Evolutionary conservation across 768 basidiomycete species (phyloP), one percentile per base, ranked within the genome.

Genomic region (Termitomyces sp.): DNA sequence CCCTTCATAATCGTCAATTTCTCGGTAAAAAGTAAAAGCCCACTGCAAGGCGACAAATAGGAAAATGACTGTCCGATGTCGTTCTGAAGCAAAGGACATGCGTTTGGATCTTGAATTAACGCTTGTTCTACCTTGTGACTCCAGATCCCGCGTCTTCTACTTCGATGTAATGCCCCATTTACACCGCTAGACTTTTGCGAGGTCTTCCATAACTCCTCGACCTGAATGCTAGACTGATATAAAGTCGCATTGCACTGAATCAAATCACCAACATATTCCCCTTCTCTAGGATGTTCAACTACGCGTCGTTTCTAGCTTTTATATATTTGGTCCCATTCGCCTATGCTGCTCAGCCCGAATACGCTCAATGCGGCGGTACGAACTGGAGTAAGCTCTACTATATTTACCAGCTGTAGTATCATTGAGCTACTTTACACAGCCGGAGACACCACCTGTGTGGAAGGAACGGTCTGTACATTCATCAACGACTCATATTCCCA

Each of bases 321-420:
- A 63, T 78, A 42, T 69, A 75, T 49, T 62, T 82, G 54, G 67
- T 78, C 22, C 79, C 80, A 52, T 70, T 80, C 60, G 77, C 75
- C 32, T 58, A 67, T 56, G 83, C 80, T 54, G 74, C 75, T 51
- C 63, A 70, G 30, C 70, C 77, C 16, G 53, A 77, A 40, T 84
- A 68, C 48, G 79, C 74, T 9, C 84, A 84, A 63, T 85, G 83
- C 63, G 81, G 82, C 66, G 82, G 81, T 42, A 72, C 71, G 53
- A 70, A 69, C 56, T 81, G 80, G 79, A 69, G 80, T 82, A 69
- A 57, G 78, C 72, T 28, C 18, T 40, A 13, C 36, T 50, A 28
- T 35, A 26, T 10, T 5, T n/a, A n/a, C 1, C 3, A 8, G 18
- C n/a, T 38, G 22, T 5, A 36, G 6, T 13, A 40, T 54, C 26